phyloP scores from a whole-genome alignment of 495 filamentous ascomycete genomes.

The Astrocystis sublimbata region DNA sequence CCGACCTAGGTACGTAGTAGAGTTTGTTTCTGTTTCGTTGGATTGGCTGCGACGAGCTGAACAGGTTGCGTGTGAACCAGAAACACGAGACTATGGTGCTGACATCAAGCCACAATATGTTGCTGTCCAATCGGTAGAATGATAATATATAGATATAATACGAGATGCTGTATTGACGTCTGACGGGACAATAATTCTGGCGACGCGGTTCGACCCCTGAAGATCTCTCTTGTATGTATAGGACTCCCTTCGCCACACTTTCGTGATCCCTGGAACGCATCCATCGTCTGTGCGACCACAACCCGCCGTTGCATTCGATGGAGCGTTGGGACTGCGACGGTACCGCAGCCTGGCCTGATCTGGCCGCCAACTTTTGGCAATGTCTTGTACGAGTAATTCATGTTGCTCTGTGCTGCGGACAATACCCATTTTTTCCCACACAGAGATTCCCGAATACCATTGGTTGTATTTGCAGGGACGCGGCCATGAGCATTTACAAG shows the following conservation, averaged over 20 bases:
- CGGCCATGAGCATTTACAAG: background rate
- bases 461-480: background rate
- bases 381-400: constrained; percentile 12
- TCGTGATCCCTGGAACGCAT: constrained; percentile 10
- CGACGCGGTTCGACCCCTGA: constrained; percentile 9
- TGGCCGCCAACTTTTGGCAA: background rate
- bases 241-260: constrained; percentile 1
- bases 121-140: constrained; percentile 7
- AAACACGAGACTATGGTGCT: constrained; percentile 1
- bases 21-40: background rate
- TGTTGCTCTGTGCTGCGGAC: background rate
- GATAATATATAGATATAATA: background rate
- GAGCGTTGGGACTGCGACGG: background rate
- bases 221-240: constrained; percentile 10
- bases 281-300: constrained; percentile 12
- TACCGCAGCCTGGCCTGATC: background rate
- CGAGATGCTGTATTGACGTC: constrained; percentile 14
- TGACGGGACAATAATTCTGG: background rate
- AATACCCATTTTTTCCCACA: too few species aligned
- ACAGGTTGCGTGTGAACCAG: background rate
- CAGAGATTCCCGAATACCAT: background rate
- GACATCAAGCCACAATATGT: constrained; percentile 1
- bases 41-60: background rate
- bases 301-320: constrained; percentile 5
- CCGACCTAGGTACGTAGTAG: too few species aligned